Base-by-base conservation (phyloP, 2,329 filamentous ascomycete species). In the Chalara sp. region DNA sequence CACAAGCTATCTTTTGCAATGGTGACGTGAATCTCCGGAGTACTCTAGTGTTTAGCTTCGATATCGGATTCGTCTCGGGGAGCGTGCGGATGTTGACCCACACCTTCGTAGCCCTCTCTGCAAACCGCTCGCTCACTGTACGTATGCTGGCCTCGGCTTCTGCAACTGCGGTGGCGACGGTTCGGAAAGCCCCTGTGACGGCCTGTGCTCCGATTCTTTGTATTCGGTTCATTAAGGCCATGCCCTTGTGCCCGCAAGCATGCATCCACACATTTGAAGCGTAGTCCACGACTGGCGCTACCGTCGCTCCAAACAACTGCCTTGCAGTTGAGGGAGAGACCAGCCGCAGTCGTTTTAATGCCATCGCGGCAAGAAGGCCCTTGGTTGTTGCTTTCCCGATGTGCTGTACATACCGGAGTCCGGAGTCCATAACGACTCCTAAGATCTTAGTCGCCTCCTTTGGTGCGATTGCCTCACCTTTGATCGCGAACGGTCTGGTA, bases 201-300 rank as follows among this genome's bases (percentile, higher is more conserved):
- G 55, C 60, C 50, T 63, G 48, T 39, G 56, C 60, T 55, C 58
- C 57, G 7, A 61, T 51, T 37, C 54, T 57, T 56, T 63, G 51
- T 32, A 62, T 56, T 44, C 55, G 45, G 37, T 62, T 61, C 31
- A 50, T 50, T 7, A 43, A n/a, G 31, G 11, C 28, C 7, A 32
- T 32, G 10, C 31, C n/a, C 32, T 32, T 50, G 33, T 56, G 39
- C 28, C 55, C 61, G 48, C 31, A 61, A 42, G 31, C 40, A 45
- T 61, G 55, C 56, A 54, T 61, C 55, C 42, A 58, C 6, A 58
- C 51, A 35, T 57, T 62, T 12, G 56, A 63, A 44, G 60, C 58
- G 46, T 60, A 21, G 21, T 21, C 21, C 21, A 21, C 21, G 21
- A 21, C 21, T 21, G 21, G 21, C 21, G 21, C 21, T 10, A 63